Base-by-base conservation (phyloP, 2,329 filamentous ascomycete species). In the Pyrenochaeta sp. region DNA sequence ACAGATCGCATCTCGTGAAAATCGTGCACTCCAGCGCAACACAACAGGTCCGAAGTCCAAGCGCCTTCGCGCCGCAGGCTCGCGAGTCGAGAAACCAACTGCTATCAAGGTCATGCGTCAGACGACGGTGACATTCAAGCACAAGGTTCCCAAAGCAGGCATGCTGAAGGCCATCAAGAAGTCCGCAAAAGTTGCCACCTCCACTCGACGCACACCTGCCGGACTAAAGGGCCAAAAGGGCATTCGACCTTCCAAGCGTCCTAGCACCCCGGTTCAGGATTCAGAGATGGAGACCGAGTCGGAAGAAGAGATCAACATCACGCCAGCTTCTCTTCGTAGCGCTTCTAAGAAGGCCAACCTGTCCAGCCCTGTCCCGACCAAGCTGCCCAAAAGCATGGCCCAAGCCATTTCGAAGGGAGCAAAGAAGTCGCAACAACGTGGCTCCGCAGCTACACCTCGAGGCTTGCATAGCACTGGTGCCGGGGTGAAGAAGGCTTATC, bases 321-420 rank as follows among this genome's bases (percentile, higher is more conserved):
- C 67, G 7, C 66, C 67, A n/a, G 64, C 65, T 3, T 68, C 66
- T 19, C 53, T 70, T 4, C 65, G 67, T 23, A 69, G 66, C 41
- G 66, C 67, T 11, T 51, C 54, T 9, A 64, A 51, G 35, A 60
- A 46, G 10, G 46, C 50, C 8, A 34, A 19, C 1, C 34, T 36
- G 26, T 9, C 21, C 8, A 50, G 45, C 17, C 41, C 49, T 19
- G 18, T 38, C n/a, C 7, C 15, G 30, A 32, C 11, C 15, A 17
- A 17, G 18, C 26, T 10, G 23, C 13, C n/a, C 30, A 22, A 19
- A 40, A 39, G 17, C 18, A 34, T 18, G 14, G 13, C 0, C 23
- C n/a, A n/a, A 26, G 23, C 23, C 7, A 27, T 10, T n/a, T n/a
- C n/a, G n/a, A n/a, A n/a, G n/a, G n/a, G n/a, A n/a, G n/a, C n/a